Base-by-base conservation (phyloP, 805 yeast genomes). In the Pichia exigua region DNA sequence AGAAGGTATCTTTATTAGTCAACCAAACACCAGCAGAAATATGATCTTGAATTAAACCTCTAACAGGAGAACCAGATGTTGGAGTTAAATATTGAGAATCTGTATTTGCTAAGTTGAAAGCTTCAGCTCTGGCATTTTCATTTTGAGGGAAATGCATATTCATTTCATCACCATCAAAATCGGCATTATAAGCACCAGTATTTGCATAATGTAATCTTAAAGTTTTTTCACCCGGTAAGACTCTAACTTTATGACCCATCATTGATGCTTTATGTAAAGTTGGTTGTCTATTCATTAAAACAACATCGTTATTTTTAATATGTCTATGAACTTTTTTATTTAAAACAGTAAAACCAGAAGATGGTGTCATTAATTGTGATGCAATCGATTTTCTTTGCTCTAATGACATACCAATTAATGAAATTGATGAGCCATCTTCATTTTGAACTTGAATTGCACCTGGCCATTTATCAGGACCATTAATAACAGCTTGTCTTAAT, bases 111-210 rank as follows among this genome's bases (percentile, higher is more conserved):
- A 94, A 77, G 65, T 89, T 81, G 64, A 89, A 75, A 2, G 99
- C 98, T 73, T 94, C 99, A 22, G 98, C 92, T 66, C 91, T 83
- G 11, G 98, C 99, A 61, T 88, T 87, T 73, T 92, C 97, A 70
- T 87, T 90, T 73, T 92, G 99, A 27, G 99, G 99, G 77, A 92
- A 92, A 73, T 92, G 99, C 97, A 92, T 86, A 69, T 92, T 92
- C 99, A 92, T 92, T 75, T 92, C 99, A 72, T 92, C 99, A 76
- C 99, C 99, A 72, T 92, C 99, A 63, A 94, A 92, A 79, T 92
- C 99, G 41, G 98, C 98, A 69, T 92, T 92, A 72, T 92, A 94
- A 44, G 99, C 97, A 72, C 97, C 97, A 44, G 99, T 94, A 71
- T 94, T 94, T 62, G 99, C 99, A 70, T 94, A 94, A 69, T 94